phyloP scores from a whole-genome alignment of 345 rosid genomes.

The Aquilaria malaccensis region DNA sequence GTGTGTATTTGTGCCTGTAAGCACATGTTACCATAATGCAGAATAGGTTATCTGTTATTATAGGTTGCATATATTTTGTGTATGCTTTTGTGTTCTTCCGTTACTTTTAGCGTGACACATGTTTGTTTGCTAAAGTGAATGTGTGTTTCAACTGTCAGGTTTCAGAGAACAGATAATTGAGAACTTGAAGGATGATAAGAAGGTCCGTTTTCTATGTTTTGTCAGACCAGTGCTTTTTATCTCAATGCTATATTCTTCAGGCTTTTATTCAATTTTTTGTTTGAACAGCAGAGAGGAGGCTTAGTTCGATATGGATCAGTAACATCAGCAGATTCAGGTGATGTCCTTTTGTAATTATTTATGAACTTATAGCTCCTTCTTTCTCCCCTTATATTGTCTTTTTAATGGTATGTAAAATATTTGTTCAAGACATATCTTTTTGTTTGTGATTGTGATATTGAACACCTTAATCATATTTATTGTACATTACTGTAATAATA shows the following conservation, averaged over 20 bases:
- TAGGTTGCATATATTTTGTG: not conserved
- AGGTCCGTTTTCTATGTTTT: constrained; percentile 28
- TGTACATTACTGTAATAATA: not conserved
- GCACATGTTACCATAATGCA: too few species aligned
- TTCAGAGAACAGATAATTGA: constrained; percentile 46
- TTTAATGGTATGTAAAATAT: not conserved
- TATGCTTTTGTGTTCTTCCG: not conserved
- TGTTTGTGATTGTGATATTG: not conserved
- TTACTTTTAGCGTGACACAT: not conserved
- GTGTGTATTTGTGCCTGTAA: too few species aligned
- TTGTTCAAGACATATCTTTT: not conserved
- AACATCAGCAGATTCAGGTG: constrained; percentile 54
- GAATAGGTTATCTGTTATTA: too few species aligned
- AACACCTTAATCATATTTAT: not conserved
- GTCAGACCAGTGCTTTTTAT: not conserved
- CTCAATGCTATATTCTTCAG: constrained; percentile 3
- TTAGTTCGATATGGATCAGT: constrained; percentile 48
- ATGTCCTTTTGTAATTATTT: not conserved
- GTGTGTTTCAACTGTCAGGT: constrained; percentile 29
- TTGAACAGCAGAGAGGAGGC: constrained; percentile 34
- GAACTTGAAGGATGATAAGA: constrained; percentile 50
- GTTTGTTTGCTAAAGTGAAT: not conserved
- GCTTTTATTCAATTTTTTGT: constrained; percentile 1
- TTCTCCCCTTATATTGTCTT: not conserved
- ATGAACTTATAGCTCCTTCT: not conserved